A percentile compares a stretch with the other conserved stretches of the same genome.
phyloP scores from a whole-genome alignment of 768 basidiomycete species.

The Xerocomellus dryophilus region DNA sequence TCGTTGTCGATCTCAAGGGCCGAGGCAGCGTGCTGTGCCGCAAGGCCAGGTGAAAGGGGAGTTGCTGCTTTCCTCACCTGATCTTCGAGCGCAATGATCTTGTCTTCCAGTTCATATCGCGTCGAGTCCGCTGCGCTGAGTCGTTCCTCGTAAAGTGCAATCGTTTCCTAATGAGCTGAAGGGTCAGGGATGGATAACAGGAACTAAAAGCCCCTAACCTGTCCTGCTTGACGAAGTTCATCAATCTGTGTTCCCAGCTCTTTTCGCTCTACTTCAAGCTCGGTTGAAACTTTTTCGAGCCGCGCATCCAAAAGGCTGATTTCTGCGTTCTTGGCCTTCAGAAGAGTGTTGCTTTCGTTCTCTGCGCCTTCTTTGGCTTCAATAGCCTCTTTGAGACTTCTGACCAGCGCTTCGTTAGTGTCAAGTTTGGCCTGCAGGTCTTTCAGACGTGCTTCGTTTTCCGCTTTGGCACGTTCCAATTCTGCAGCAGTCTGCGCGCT shows the following conservation, averaged over 20 bases:
- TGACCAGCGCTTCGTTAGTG: constrained; percentile 42
- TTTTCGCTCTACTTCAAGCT: constrained; percentile 54
- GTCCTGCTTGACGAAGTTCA: constrained; percentile 83
- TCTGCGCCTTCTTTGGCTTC: constrained; percentile 49
- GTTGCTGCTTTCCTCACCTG: constrained; percentile 34
- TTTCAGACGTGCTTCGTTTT: constrained; percentile 40
- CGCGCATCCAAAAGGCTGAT: constrained; percentile 52
- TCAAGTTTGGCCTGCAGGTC: constrained; percentile 46
- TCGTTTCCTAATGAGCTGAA: constrained; percentile 66
- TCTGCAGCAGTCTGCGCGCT: constrained; percentile 37
- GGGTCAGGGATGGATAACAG: neutral
- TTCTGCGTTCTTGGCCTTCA: constrained; percentile 60
- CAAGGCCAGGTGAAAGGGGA: constrained; percentile 35
- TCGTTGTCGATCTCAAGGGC: constrained; percentile 96
- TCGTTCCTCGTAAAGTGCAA: constrained; percentile 90
- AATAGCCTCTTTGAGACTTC: constrained; percentile 51
- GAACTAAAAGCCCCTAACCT: constrained; percentile 46
- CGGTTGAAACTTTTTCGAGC: constrained; percentile 42
- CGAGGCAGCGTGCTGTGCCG: constrained; percentile 47
- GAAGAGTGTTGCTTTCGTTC: constrained; percentile 46
- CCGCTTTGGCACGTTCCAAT: constrained; percentile 46
- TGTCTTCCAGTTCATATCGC: constrained; percentile 76
- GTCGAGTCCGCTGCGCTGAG: constrained; percentile 65
- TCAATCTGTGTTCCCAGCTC: constrained; percentile 76
- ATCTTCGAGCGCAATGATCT: constrained; percentile 56